Evolutionary conservation across 1,139 yeast genomes (phyloP).

Genomic region (Hansenula lynferdii): DNA sequence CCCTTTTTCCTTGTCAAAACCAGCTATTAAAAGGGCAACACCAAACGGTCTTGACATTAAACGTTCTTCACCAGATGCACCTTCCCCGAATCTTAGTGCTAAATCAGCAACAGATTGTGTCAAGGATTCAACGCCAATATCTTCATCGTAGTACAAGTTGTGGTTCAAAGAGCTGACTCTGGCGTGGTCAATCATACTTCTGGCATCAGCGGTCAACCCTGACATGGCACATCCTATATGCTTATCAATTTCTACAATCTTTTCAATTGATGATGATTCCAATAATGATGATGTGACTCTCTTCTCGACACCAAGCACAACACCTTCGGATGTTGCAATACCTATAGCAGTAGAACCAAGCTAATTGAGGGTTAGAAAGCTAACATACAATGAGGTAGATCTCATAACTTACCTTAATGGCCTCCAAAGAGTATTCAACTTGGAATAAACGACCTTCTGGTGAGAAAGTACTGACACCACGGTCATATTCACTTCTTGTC

Average conservation of each 20-base stretch:
- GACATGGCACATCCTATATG: conserved; percentile 99
- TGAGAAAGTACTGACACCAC: conserved; percentile 97
- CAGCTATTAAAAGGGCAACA: conserved; percentile 94
- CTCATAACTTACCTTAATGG: conserved; percentile 74
- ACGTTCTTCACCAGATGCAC: conserved; percentile 95
- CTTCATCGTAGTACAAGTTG: conserved; percentile 85
- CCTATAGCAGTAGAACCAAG: conserved; percentile 98
- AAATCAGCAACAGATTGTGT: conserved; percentile 97
- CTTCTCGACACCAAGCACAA: conserved; percentile 93
- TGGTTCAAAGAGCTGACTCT: conserved; percentile 90
- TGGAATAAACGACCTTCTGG: conserved; percentile 99
- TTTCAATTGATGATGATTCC: conserved; percentile 92
- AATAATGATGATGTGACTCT: conserved; percentile 90
- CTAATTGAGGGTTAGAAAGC: conserved; percentile 19
- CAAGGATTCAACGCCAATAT: conserved; percentile 86
- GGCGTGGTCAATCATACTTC: conserved; percentile 98
- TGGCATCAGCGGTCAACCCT: conserved; percentile 97
- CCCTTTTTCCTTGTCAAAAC: conserved; percentile 87
- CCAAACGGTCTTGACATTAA: conserved; percentile 99
- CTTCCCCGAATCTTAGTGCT: conserved; percentile 97
- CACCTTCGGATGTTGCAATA: conserved; percentile 94
- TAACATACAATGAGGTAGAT: no score
- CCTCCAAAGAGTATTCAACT: conserved; percentile 97
- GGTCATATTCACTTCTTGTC: conserved; percentile 98
- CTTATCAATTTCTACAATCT: conserved; percentile 88